Evolutionary conservation across 345 rosid species (phyloP).

Genomic region (Arabidopsis thaliana): DNA sequence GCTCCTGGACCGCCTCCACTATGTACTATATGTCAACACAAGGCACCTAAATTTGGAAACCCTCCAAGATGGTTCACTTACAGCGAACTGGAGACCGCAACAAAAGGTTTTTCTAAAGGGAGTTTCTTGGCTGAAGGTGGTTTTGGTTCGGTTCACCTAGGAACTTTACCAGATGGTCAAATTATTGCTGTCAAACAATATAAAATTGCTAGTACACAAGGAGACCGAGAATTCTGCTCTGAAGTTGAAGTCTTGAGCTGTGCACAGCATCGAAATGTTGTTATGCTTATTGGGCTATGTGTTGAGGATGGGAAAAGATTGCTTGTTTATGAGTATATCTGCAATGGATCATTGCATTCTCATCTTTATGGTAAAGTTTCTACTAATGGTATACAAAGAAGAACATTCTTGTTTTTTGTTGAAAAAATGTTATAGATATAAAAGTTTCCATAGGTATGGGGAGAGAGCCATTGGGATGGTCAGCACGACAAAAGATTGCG

Average conservation of each 20-base stretch:
- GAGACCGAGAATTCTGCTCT: slow-evolving; percentile 93
- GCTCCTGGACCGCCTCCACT: slow-evolving; percentile 96
- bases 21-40: slow-evolving; percentile 92
- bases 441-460: slow-evolving; percentile 54
- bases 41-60: slow-evolving; percentile 89
- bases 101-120: slow-evolving; percentile 74
- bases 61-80: slow-evolving; percentile 97
- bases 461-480: slow-evolving; percentile 72
- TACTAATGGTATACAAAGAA: slow-evolving; percentile 22
- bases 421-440: slow-evolving; percentile 13
- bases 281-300: slow-evolving; percentile 87
- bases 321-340: slow-evolving; percentile 90
- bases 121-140: slow-evolving; percentile 99
- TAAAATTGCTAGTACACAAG: slow-evolving; percentile 95
- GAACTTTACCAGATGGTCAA: slow-evolving; percentile 80
- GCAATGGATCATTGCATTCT: slow-evolving; percentile 91
- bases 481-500: slow-evolving; percentile 91
- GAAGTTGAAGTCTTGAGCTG: slow-evolving; percentile 98
- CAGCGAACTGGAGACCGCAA: slow-evolving; percentile 81
- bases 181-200: slow-evolving; percentile 95
- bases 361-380: slow-evolving; percentile 84
- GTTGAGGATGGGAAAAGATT: slow-evolving; percentile 89
- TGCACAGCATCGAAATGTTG: slow-evolving; percentile 98
- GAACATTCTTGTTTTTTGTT: background rate
- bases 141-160: slow-evolving; percentile 93